Evolutionary conservation across 192 early-diverging fungal species (phyloP).

Genomic region (Entomortierella lignicola): DNA sequence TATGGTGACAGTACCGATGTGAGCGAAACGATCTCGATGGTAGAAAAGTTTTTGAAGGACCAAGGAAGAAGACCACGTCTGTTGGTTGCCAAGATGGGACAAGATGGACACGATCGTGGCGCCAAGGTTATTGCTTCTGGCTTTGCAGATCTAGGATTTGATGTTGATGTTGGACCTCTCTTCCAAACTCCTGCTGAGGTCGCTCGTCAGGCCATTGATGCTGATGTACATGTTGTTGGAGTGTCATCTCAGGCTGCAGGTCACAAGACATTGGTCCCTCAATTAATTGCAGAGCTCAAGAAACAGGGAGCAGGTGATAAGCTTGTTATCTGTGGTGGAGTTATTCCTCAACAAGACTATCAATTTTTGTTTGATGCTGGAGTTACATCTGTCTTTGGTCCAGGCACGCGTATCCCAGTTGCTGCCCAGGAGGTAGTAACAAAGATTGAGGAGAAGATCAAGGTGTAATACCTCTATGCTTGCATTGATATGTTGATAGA

Average conservation of each 20-base stretch:
- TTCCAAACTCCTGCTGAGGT: conserved; percentile 93
- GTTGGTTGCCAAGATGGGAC: conserved; percentile 93
- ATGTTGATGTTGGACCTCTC: conserved; percentile 90
- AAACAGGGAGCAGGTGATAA: conserved; percentile 81
- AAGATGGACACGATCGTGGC: conserved; percentile 94
- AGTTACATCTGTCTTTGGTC: conserved; percentile 86
- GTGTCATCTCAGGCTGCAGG: conserved; percentile 90
- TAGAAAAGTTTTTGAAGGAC: conserved; percentile 73
- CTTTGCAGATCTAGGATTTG: conserved; percentile 91
- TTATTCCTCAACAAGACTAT: conserved; percentile 92
- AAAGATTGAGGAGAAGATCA: conserved; percentile 70
- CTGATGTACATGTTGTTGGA: conserved; percentile 91
- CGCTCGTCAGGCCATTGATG: conserved; percentile 88
- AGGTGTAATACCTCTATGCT: conserved; percentile 3
- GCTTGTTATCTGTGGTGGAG: conserved; percentile 84
- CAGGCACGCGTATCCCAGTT: conserved; percentile 87
- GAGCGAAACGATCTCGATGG: conserved; percentile 68
- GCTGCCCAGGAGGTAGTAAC: conserved; percentile 84
- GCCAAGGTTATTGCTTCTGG: conserved; percentile 93
- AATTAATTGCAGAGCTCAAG: conserved; percentile 79
- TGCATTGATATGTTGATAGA: neutral
- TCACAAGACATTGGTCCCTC: conserved; percentile 88
- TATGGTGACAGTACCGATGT: conserved; percentile 78
- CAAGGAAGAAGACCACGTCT: conserved; percentile 90
- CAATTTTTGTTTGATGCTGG: conserved; percentile 83